Base-by-base conservation (phyloP, 1,284 basidiomycete genomes). In the Schizophyllum amplum region DNA sequence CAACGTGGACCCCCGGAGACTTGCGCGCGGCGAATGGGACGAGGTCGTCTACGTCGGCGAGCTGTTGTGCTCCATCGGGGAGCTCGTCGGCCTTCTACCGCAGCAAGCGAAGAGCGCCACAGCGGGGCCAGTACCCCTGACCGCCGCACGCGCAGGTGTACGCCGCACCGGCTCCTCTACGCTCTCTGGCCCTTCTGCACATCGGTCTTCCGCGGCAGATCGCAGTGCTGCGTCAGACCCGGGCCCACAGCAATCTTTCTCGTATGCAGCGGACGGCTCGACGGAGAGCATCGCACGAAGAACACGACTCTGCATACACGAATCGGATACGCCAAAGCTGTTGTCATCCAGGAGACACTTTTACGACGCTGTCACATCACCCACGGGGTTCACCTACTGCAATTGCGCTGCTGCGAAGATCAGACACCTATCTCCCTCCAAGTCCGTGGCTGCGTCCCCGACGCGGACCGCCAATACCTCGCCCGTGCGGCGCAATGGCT, bases 31-130 rank as follows among this genome's bases (percentile, higher is more conserved):
- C 0, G 78, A 77, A 53, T 77, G 78, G 73, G 79, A 82, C 23
- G 87, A 88, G 64, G 76, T 81, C n/a, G 71, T 79, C 9, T 83
- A 79, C 58, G 70, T 89, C 11, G 85, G 76, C 0, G 75, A 83
- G 65, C 68, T 87, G 2, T 72, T 89, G 13, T 86, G 83, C 64
- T 85, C 82, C 82, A 74, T 88, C 24, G 84, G 79, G 0, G 71
- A 74, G 59, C 71, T 71, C 56, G 68, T 67, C 50, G 77, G 79
- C 0, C 63, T 80, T 20, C 65, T 79, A 5, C 23, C 26, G 17
- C 52, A 59, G 4, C 26, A 23, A 55, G 61, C 61, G 24, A 54
- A 42, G 55, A n/a, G n/a, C n/a, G n/a, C n/a, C n/a, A n/a, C n/a
- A n/a, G n/a, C n/a, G n/a, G n/a, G n/a, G n/a, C n/a, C n/a, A n/a